Evolutionary conservation across 805 yeast genomes (phyloP).

Genomic region (Tetrapisispora pingtungensis): DNA sequence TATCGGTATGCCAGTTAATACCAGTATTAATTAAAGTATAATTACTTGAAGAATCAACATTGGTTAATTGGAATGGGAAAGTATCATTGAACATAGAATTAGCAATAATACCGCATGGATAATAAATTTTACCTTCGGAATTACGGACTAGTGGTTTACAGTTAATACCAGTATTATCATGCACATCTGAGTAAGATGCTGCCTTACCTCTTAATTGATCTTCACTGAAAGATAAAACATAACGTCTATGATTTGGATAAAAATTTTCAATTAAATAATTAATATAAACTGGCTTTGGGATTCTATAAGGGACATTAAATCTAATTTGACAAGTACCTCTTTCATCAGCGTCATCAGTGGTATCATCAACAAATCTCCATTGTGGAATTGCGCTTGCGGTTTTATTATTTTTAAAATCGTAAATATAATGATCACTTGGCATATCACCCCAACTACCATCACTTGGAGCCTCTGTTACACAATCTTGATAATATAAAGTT

Average conservation of each 20-base stretch:
- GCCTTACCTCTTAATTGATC: slow-evolving; percentile 73
- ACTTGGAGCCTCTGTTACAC: slow-evolving; percentile 44
- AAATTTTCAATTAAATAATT: slow-evolving; percentile 83
- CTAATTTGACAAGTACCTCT: slow-evolving; percentile 57
- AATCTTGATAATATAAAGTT: slow-evolving; percentile 63
- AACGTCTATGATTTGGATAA: slow-evolving; percentile 89
- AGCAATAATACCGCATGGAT: slow-evolving; percentile 94
- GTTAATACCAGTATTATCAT: slow-evolving; percentile 38
- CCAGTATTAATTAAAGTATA: slow-evolving; percentile 39
- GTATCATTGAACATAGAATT: slow-evolving; percentile 90
- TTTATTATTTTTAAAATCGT: slow-evolving; percentile 44
- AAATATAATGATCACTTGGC: slow-evolving; percentile 45
- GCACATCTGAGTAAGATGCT: slow-evolving; percentile 44
- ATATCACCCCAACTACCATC: slow-evolving; percentile 36
- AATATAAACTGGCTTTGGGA: slow-evolving; percentile 64
- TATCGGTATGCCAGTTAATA: slow-evolving; percentile 82
- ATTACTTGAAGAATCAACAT: slow-evolving; percentile 27
- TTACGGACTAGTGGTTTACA: slow-evolving; percentile 57
- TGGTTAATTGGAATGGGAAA: slow-evolving; percentile 35
- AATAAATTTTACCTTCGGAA: slow-evolving; percentile 50
- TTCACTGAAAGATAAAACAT: slow-evolving; percentile 79
- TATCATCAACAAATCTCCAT: slow-evolving; percentile 51
- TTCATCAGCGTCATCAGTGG: slow-evolving; percentile 40
- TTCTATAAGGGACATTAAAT: slow-evolving; percentile 61
- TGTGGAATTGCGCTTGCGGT: slow-evolving; percentile 37